A percentile compares a stretch with the other conserved stretches of the same genome.
Conservation (phyloP, 208 protist genomes). For the Leishmania mexicana region DNA sequence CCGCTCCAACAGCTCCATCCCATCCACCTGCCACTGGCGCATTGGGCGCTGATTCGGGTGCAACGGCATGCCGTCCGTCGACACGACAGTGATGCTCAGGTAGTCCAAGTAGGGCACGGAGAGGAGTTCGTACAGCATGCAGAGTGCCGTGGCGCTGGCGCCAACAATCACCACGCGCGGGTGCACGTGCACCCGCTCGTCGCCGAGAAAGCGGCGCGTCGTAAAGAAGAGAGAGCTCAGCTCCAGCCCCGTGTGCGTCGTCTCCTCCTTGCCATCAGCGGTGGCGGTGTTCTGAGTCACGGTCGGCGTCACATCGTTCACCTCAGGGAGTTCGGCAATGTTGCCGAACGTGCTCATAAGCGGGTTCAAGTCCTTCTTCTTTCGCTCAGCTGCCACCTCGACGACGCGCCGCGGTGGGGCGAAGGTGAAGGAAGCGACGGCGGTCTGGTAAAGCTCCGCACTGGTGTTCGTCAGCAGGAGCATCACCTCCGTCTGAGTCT, state of each 20-base stretch:
- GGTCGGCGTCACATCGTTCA: conserved; percentile 31
- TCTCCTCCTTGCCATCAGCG: not conserved
- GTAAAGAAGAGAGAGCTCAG: conserved; percentile 78
- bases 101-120: conserved; percentile 81
- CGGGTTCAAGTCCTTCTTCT: not conserved
- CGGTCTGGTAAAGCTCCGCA: conserved; percentile 47
- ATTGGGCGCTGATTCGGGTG: conserved; percentile 70
- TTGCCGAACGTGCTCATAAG: not conserved
- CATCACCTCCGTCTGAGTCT: conserved; percentile 59
- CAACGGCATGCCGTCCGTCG: conserved; percentile 76
- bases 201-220: conserved; percentile 72
- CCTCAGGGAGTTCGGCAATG: conserved; percentile 17
- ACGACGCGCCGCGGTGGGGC: conserved; percentile 71
- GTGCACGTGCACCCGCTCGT: conserved; percentile 78
- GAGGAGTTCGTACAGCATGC: conserved; percentile 79
- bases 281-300: not conserved
- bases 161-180: conserved; percentile 88
- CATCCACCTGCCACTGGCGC: conserved; percentile 66
- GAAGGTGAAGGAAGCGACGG: conserved; percentile 42
- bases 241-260: conserved; percentile 9
- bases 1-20: conserved; percentile 79
- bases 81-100: conserved; percentile 88
- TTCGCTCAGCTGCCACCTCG: conserved; percentile 32
- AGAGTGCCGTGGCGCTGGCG: conserved; percentile 77
- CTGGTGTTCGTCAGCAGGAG: conserved; percentile 39